A percentile compares a stretch with the other conserved stretches of the same genome.
phyloP scores from a whole-genome alignment of 257 asterid species.

The Nicotiana paniculata region DNA sequence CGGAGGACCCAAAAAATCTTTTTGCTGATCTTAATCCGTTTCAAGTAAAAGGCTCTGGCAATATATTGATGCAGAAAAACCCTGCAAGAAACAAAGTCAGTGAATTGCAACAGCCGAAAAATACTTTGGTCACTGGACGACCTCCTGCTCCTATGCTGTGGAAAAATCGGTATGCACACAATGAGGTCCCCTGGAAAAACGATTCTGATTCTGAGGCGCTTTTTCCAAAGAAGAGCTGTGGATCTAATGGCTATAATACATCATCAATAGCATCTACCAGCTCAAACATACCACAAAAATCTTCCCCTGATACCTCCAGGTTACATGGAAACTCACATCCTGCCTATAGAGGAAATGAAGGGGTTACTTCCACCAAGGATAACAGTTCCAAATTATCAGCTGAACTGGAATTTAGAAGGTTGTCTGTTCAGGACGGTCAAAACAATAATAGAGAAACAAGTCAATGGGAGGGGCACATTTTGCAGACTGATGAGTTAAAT shows the following conservation, averaged over 20 bases:
- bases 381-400: conserved; percentile 22
- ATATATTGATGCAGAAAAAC: conserved; percentile 40
- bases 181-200: conserved; percentile 53
- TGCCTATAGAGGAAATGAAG: conserved; percentile 28
- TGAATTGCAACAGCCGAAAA: conserved; percentile 46
- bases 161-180: conserved; percentile 58
- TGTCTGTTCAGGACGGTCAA: conserved; percentile 28
- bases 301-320: conserved; percentile 26
- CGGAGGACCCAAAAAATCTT: conserved; percentile 74
- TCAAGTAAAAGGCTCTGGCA: conserved; percentile 73
- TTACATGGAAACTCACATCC: conserved; percentile 28
- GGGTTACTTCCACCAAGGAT: conserved; percentile 18
- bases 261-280: conserved; percentile 46
- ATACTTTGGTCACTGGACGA: conserved; percentile 31
- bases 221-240: conserved; percentile 36
- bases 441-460: conserved; percentile 29
- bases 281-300: conserved; percentile 29
- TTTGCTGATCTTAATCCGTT: conserved; percentile 97
- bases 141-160: conserved; percentile 74
- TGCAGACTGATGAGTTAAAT: conserved; percentile 27
- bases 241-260: conserved; percentile 31
- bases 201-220: conserved; percentile 37
- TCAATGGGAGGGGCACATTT: conserved; percentile 22
- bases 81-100: conserved; percentile 42
- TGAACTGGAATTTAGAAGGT: conserved; percentile 32